Percentiles rank a stretch among this genome's conserved stretches.
These are phyloP conservation scores for Olyra latifolia DNA, from an alignment of 176 grass and related monocot species.

Conservation along the genomic window DNA sequence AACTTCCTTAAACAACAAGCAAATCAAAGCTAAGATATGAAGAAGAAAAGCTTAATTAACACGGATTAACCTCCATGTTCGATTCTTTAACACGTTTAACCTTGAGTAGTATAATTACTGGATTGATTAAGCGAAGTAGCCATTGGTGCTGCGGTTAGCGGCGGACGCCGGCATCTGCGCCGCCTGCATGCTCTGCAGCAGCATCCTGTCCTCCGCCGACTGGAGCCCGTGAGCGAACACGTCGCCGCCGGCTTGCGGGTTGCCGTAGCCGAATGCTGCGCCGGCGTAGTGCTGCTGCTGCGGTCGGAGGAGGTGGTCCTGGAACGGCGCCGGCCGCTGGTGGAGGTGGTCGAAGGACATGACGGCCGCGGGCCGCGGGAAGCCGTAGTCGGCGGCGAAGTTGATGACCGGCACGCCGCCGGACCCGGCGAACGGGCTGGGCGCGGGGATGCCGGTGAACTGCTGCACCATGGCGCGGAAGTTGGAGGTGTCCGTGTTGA, in stretches of 20 bases:
- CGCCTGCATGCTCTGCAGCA: slow-evolving; percentile 46
- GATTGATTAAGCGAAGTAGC: slow-evolving; percentile 47
- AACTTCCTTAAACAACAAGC: not conserved
- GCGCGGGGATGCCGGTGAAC: slow-evolving; percentile 71
- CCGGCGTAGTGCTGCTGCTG: slow-evolving; percentile 47
- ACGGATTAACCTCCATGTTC: not conserved
- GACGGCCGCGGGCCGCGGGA: not conserved
- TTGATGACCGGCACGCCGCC: slow-evolving; percentile 33
- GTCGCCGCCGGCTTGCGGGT: not conserved
- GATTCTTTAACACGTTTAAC: not conserved
- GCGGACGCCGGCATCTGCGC: slow-evolving; percentile 45
- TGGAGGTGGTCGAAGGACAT: slow-evolving; percentile 49
- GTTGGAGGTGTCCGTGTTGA: slow-evolving; percentile 90
- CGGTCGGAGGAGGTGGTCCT: slow-evolving; percentile 36
- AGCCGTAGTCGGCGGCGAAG: slow-evolving; percentile 44
- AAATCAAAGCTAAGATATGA: not conserved
- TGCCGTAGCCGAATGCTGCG: slow-evolving; percentile 8
- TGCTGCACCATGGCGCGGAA: slow-evolving; percentile 94
- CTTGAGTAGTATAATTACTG: not conserved
- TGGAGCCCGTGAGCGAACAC: slow-evolving; percentile 26
- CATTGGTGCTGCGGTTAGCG: slow-evolving; percentile 31
- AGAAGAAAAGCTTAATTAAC: not conserved
- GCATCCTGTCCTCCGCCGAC: slow-evolving; percentile 49
- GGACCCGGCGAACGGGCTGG: slow-evolving; percentile 7
- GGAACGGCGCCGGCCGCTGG: slow-evolving; percentile 28